Evolutionary conservation across 2,329 filamentous ascomycete genomes (phyloP).

Genomic region (Fusarium udum): DNA sequence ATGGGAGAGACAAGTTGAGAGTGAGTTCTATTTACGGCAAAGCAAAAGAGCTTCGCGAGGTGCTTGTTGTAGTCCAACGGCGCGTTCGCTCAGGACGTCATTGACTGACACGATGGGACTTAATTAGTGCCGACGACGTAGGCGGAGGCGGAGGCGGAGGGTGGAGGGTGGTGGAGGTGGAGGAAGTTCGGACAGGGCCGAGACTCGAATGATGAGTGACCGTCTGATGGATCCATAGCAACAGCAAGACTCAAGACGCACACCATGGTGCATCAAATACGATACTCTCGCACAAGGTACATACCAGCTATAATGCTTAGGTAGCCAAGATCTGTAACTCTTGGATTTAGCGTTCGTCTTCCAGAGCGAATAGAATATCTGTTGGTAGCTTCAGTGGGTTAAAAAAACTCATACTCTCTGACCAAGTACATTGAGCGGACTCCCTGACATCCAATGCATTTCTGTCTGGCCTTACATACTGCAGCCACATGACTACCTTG

Average conservation of each 20-base stretch:
- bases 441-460: neutral
- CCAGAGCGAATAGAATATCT: neutral
- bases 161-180: constrained; percentile 35
- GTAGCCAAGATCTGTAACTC: neutral
- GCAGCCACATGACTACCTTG: neutral
- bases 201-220: constrained; percentile 28
- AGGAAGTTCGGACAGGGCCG: constrained; percentile 25
- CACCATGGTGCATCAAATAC: neutral
- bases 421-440: no score
- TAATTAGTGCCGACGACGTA: constrained; percentile 28
- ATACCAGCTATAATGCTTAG: neutral
- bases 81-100: constrained; percentile 40
- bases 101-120: constrained; percentile 36
- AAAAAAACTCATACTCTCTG: neutral
- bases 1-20: neutral
- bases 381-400: neutral
- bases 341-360: neutral
- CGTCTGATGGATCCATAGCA: neutral
- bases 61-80: constrained; percentile 18
- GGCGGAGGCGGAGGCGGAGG: neutral
- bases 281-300: constrained; percentile 4
- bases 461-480: neutral
- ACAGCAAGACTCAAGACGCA: neutral
- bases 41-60: constrained; percentile 4
- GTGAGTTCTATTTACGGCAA: constrained; percentile 16